Percentiles rank a stretch among this genome's conserved stretches.
phyloP scores from a whole-genome alignment of 176 grass and related monocot genomes.

The Carex myosuroides region DNA sequence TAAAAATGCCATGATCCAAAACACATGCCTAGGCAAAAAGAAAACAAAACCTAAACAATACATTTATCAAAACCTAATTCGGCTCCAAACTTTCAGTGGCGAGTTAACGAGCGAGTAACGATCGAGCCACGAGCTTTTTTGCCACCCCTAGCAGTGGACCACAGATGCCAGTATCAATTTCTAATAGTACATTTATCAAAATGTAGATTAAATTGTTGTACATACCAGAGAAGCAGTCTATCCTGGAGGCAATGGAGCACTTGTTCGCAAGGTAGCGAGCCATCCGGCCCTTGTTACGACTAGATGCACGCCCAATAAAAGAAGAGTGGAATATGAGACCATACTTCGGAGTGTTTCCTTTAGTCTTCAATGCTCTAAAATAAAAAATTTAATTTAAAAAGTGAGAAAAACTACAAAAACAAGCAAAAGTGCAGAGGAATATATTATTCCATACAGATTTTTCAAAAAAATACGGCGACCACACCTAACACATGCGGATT shows the following conservation, averaged over 20 bases:
- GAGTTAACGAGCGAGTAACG: too few relatives aligned
- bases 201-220: neutral
- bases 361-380: slow-evolving; percentile 75
- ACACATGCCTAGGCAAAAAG: neutral
- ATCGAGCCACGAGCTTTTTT: too few relatives aligned
- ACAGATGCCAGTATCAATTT: neutral
- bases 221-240: slow-evolving; percentile 89
- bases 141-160: neutral
- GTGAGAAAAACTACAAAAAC: neutral
- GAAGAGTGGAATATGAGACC: slow-evolving; percentile 97
- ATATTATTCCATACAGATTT: neutral
- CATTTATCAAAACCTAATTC: neutral
- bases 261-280: slow-evolving; percentile 96
- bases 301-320: slow-evolving; percentile 90
- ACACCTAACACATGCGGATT: neutral
- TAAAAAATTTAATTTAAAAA: neutral
- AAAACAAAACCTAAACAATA: neutral
- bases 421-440: neutral
- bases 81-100: too few relatives aligned
- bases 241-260: slow-evolving; percentile 95
- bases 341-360: slow-evolving; percentile 92
- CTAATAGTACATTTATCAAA: neutral
- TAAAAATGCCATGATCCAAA: neutral
- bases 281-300: slow-evolving; percentile 89
- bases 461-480: neutral